Conservation (phyloP, 2,329 filamentous ascomycete species). For the Chrysoporthe deuterocubensis region DNA sequence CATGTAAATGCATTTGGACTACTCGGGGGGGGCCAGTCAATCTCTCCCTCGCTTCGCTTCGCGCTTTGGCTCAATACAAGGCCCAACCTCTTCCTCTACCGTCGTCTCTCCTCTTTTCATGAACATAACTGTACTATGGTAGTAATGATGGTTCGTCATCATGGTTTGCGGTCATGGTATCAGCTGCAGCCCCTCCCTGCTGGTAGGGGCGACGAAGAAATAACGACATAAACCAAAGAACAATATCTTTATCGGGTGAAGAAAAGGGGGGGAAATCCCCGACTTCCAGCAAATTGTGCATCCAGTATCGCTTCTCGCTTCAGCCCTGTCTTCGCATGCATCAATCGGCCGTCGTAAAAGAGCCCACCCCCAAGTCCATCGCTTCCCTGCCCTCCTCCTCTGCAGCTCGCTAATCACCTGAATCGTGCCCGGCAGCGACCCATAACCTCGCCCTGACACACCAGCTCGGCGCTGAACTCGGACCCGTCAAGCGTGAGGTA, state of each 20-base stretch:
- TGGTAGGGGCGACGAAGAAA: slow-evolving; percentile 27
- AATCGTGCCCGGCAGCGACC: slow-evolving; percentile 93
- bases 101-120: not conserved
- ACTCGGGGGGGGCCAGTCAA: no score
- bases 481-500: slow-evolving; percentile 95
- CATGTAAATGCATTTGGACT: no score
- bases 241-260: not conserved
- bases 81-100: not conserved
- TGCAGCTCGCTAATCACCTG: slow-evolving; percentile 52
- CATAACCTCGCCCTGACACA: slow-evolving; percentile 99
- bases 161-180: slow-evolving; percentile 11
- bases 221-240: slow-evolving; percentile 17
- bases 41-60: no score
- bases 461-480: slow-evolving; percentile 96
- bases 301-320: not conserved
- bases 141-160: not conserved
- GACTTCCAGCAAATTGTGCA: not conserved
- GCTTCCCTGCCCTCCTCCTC: not conserved
- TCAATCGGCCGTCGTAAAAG: no score
- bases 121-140: not conserved
- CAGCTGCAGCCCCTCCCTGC: slow-evolving; percentile 17
- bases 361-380: not conserved
- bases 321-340: not conserved
- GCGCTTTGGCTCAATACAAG: no score
- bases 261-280: not conserved